Evolutionary conservation across 805 yeast species (phyloP).

Genomic region (Lipomyces kockii): DNA sequence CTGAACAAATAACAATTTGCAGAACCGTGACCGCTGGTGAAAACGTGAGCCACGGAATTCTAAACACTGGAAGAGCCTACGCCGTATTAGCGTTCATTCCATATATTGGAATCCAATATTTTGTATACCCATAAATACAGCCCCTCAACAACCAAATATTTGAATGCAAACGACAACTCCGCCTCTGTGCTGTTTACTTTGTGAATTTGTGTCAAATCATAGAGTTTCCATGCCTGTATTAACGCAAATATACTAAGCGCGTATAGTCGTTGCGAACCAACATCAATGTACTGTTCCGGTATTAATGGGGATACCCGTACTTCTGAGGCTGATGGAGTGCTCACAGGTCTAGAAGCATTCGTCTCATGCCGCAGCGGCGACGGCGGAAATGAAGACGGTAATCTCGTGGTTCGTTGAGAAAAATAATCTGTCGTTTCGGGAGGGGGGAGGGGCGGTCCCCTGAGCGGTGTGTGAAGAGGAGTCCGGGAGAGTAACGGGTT

Average conservation of each 20-base stretch:
- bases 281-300: slow-evolving; percentile 68
- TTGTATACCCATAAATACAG: slow-evolving; percentile 56
- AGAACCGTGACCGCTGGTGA: slow-evolving; percentile 58
- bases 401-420: slow-evolving; percentile 22
- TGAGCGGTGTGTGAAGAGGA: background rate
- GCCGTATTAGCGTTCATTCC: background rate
- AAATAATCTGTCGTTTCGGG: slow-evolving; percentile 18
- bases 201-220: slow-evolving; percentile 67
- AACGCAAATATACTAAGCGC: slow-evolving; percentile 67
- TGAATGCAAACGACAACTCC: slow-evolving; percentile 64
- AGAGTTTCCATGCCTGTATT: slow-evolving; percentile 85
- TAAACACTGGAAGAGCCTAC: slow-evolving; percentile 64
- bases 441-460: slow-evolving; percentile 13
- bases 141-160: slow-evolving; percentile 76
- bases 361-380: slow-evolving; percentile 18
- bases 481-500: background rate
- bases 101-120: background rate
- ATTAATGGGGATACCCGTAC: slow-evolving; percentile 48
- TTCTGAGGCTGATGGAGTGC: background rate
- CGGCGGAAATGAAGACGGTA: slow-evolving; percentile 36
- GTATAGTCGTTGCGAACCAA: slow-evolving; percentile 75
- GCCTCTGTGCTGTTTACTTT: slow-evolving; percentile 54
- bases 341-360: background rate
- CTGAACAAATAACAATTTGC: slow-evolving; percentile 54
- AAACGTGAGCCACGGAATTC: slow-evolving; percentile 75